phyloP scores from a whole-genome alignment of 352 stramenopile species.

The Pythium brassicae region DNA sequence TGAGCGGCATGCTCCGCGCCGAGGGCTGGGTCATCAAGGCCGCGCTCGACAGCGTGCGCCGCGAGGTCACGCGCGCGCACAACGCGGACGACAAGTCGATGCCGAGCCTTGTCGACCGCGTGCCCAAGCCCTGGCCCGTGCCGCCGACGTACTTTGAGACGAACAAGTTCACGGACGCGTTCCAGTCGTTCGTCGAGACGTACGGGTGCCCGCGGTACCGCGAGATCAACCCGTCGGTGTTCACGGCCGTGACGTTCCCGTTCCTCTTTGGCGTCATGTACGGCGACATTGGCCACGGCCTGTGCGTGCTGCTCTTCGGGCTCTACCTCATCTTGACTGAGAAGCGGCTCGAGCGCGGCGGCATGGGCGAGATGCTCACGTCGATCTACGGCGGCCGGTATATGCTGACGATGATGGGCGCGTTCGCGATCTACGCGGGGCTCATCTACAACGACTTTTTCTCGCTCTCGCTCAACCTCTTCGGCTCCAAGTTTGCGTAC shows the following conservation, averaged over 20 bases:
- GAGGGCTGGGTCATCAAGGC: constrained; percentile 96
- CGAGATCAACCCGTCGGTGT: constrained; percentile 98
- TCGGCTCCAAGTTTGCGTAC: constrained; percentile 94
- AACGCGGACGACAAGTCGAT: constrained; percentile 93
- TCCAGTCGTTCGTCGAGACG: constrained; percentile 99
- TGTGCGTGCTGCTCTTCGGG: constrained; percentile 93
- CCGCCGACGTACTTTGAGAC: constrained; percentile 98
- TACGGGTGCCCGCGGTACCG: constrained; percentile 98
- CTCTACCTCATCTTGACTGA: constrained; percentile 95
- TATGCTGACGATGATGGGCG: constrained; percentile 99
- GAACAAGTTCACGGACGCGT: constrained; percentile 99
- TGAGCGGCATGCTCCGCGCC: constrained; percentile 94
- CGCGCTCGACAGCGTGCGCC: constrained; percentile 76
- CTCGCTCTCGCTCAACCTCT: constrained; percentile 96
- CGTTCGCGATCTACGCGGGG: constrained; percentile 97
- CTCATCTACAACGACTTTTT: constrained; percentile 99
- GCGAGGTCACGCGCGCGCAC: constrained; percentile 87
- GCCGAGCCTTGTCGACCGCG: constrained; percentile 90
- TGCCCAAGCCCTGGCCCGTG: constrained; percentile 94
- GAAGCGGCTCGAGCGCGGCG: constrained; percentile 75
- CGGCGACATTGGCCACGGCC: constrained; percentile 97
- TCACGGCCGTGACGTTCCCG: constrained; percentile 98
- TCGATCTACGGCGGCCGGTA: constrained; percentile 94
- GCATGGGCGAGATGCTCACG: constrained; percentile 89
- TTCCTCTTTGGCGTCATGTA: constrained; percentile 99